These are phyloP conservation scores for Cytospora schulzeri DNA, from an alignment of 2,329 filamentous ascomycete genomes.

Conservation along the genomic window DNA sequence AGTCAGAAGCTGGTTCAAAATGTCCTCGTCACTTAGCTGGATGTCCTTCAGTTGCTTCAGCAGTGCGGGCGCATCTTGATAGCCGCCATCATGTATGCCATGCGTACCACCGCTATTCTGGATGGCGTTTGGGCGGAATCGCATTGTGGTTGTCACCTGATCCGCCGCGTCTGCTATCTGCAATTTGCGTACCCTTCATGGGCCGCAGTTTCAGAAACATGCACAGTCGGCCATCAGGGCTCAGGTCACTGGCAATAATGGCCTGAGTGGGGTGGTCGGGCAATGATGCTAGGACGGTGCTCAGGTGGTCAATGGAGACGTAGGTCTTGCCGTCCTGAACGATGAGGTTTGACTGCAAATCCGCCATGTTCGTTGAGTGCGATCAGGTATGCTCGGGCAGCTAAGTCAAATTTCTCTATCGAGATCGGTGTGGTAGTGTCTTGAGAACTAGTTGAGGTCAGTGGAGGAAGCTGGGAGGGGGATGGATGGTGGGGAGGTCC, in stretches of 20 bases:
- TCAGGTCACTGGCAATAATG: background rate
- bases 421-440: background rate
- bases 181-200: too few species aligned
- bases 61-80: background rate
- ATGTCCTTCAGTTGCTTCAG: conserved; percentile 11
- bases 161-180: too few species aligned
- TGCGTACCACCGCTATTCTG: background rate
- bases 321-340: background rate
- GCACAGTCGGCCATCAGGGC: background rate
- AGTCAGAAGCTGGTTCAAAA: background rate
- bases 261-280: background rate
- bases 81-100: background rate
- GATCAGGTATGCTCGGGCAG: background rate
- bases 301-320: background rate
- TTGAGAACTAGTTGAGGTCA: background rate
- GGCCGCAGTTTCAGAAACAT: background rate
- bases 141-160: too few species aligned
- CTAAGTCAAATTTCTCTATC: background rate
- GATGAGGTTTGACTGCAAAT: background rate
- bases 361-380: background rate
- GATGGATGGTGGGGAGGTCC: too few species aligned
- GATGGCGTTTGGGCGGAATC: too few species aligned
- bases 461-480: background rate
- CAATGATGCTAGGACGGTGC: background rate
- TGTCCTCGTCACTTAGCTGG: background rate